Base-by-base conservation (phyloP, 2,329 filamentous ascomycete species). In the Alternaria brassicae region DNA sequence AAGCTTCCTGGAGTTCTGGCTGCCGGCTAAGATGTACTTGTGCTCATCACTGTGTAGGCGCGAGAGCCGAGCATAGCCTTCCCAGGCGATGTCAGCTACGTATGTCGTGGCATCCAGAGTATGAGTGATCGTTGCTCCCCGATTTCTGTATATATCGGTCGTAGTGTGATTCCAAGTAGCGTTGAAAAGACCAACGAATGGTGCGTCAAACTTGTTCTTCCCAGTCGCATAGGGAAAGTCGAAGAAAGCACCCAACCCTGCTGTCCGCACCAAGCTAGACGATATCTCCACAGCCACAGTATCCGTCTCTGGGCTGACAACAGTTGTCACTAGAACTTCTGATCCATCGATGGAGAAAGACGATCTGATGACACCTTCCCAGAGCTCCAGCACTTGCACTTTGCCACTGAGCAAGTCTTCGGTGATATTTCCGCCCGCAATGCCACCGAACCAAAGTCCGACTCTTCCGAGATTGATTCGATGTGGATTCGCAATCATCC, bases 401-500 rank as follows among this genome's bases (percentile, higher is more conserved):
- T 78, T 82, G 8, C 76, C 63, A 28, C 67, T 50, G 5, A 85
- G 69, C 13, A 76, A 68, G 15, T 77, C 69, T 58, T 84, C 82
- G 1, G 72, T 79, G 9, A 83, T 72, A 58, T 79, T 73, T 0
- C 58, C 41, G 1, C 68, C 75, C 2, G 72, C 72, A 62, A 84
- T 85, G 1, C 67, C 75, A 3, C 73, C 72, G 62, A 84, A 85
- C 55, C 76, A 78, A 28, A 85, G 69, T 3, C 83, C 83, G 9
- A 85, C 77, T 3, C 77, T 79, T 3, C 78, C 84, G 1, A 85
- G 62, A 59, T 85, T 85, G 17, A 84, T 72, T 6, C 84, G 76
- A 64, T 85, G 83, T 0, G 83, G 84, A 61, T 86, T 86, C 54
- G 79, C 77, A 28, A 84, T 84, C 19, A 86, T 71, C 84, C 84